These are phyloP conservation scores for Aspergillus avenaceus DNA, from an alignment of 495 filamentous ascomycete species.

Conservation along the genomic window DNA sequence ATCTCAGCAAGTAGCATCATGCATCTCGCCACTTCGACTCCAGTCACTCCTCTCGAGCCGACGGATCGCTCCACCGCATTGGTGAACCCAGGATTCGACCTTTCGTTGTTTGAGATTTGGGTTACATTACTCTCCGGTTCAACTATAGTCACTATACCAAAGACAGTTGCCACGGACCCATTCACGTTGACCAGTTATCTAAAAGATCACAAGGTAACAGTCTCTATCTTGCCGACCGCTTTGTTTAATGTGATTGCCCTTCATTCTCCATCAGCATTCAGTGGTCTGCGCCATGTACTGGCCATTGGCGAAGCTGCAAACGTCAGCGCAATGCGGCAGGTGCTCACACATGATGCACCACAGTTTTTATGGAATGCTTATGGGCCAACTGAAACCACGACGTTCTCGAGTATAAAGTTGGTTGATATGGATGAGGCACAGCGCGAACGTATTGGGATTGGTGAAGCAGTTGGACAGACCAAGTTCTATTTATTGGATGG, in stretches of 20 bases:
- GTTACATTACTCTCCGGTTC: neutral
- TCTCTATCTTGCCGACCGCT: neutral
- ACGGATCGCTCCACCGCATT: neutral
- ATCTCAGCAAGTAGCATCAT: slow-evolving; percentile 1
- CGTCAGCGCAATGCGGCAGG: neutral
- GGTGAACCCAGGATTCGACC: slow-evolving; percentile 6
- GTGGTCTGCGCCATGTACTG: neutral
- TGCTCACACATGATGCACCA: neutral
- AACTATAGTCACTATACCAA: slow-evolving; percentile 1
- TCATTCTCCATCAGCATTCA: neutral
- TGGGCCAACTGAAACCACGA: neutral
- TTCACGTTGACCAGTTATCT: neutral
- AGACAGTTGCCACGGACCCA: slow-evolving; percentile 3
- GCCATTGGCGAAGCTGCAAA: neutral
- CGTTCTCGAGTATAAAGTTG: neutral
- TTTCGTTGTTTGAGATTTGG: slow-evolving; percentile 7
- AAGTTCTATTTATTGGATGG: neutral
- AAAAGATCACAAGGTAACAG: neutral
- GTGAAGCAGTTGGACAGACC: neutral
- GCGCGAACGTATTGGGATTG: neutral
- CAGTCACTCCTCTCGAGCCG: neutral
- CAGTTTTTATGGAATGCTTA: neutral
- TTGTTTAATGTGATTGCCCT: neutral
- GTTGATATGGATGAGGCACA: neutral
- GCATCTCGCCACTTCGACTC: neutral